These are phyloP conservation scores for Sclerotinia nivalis DNA, from an alignment of 2,329 filamentous ascomycete genomes.

Conservation along the genomic window DNA sequence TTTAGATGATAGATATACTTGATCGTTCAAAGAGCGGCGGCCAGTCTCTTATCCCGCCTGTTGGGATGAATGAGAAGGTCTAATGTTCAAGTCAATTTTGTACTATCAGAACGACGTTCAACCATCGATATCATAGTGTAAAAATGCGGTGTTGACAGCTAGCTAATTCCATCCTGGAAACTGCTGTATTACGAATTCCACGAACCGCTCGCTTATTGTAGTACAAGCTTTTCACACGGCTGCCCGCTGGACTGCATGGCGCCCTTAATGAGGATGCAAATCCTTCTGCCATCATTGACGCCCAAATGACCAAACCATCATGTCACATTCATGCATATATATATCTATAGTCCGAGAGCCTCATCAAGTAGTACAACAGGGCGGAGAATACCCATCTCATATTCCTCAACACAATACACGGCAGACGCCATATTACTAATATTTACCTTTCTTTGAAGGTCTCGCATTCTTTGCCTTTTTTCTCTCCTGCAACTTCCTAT, in stretches of 20 bases:
- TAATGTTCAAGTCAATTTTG: too few relatives aligned
- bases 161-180: background rate
- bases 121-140: background rate
- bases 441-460: constrained; percentile 60
- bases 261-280: background rate
- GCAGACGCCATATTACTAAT: constrained; percentile 14
- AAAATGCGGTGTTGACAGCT: background rate
- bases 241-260: background rate
- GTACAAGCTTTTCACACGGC: background rate
- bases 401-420: constrained; percentile 25
- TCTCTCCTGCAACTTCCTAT: constrained; percentile 73
- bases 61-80: too few relatives aligned
- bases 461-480: constrained; percentile 85
- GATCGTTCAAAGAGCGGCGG: too few relatives aligned
- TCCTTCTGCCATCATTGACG: constrained; percentile 1
- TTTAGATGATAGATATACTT: too few relatives aligned
- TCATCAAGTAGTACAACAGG: background rate
- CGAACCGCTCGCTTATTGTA: background rate
- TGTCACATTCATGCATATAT: background rate
- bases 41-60: too few relatives aligned
- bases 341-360: background rate
- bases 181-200: background rate
- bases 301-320: background rate
- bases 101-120: background rate
- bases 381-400: constrained; percentile 19